Evolutionary conservation across 2,329 filamentous ascomycete genomes (phyloP), one percentile per base, ranked within the genome.

Genomic region (Stemphylium lycopersici): DNA sequence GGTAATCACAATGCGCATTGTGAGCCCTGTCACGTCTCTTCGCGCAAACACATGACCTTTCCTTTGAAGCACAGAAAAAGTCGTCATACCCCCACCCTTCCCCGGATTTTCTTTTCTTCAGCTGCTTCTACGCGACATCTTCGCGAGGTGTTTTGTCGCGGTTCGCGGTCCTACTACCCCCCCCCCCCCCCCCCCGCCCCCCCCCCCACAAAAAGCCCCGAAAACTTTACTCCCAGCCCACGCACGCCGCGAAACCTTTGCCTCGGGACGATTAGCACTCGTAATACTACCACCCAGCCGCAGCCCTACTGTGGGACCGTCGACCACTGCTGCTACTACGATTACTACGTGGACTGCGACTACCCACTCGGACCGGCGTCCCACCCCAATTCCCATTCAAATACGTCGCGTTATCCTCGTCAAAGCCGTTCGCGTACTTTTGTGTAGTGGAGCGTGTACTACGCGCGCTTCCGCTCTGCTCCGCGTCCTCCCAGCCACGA

Each of bases 381-480:
- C 62, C 60, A 18, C 59, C 58, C 61, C 59, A 64, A 36, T 49
- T 58, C 6, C 61, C 59, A 33, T 68, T 68, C 16, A 61, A 43
- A 58, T 64, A 67, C 29, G 60, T 66, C 43, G 61, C 61, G 33
- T 65, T 61, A 10, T 56, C 53, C 53, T 66, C 63, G 13, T 65
- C 61, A 34, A 59, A 63, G 20, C 59, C 62, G 46, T 62, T 68
- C 18, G 55, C 52, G 41, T 58, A 58, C 32, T 44, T 48, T 24
- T 32, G 31, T 11, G 20, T 40, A 24, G 41, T 48, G 26, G 3
- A 29, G 11, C 26, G 1, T 29, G 26, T 29, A 29, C 26, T 29
- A 11, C 10, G 26, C 26, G 26, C 10, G 38, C 38, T 37, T 34
- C 29, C 47, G 22, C 33, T 10, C 26, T 33, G 16, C 20, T 34